Evolutionary conservation across 176 grass and related monocot species (phyloP).

Genomic region (Lolium multiflorum): DNA sequence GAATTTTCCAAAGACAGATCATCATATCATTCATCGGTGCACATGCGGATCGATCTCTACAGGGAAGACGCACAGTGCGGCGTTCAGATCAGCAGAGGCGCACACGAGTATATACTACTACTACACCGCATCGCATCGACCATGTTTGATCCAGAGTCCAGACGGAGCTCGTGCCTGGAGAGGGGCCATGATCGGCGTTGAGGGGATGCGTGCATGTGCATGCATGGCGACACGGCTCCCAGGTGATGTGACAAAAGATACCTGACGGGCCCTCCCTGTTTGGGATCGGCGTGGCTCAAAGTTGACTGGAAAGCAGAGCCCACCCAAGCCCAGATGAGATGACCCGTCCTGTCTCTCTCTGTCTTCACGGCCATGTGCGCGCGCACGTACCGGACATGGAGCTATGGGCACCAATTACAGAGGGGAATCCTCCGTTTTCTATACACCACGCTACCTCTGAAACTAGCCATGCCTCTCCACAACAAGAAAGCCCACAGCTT

Average conservation of each 20-base stretch:
- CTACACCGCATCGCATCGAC: no score
- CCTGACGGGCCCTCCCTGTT: constrained; percentile 35
- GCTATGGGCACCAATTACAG: neutral
- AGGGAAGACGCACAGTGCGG: constrained; percentile 27
- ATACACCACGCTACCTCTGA: neutral
- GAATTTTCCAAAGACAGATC: constrained; percentile 1
- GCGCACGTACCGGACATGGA: neutral
- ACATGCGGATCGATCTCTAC: constrained; percentile 41
- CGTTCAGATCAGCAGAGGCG: neutral
- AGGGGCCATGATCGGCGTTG: neutral
- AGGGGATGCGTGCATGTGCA: constrained; percentile 13
- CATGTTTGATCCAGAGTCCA: neutral
- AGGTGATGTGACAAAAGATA: constrained; percentile 66
- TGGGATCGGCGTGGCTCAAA: constrained; percentile 32
- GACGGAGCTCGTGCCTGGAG: neutral
- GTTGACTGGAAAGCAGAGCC: constrained; percentile 50
- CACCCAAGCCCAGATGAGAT: constrained; percentile 20
- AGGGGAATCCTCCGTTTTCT: neutral
- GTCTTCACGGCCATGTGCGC: constrained; percentile 34
- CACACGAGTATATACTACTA: no score
- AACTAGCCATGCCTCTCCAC: neutral
- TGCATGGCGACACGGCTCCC: constrained; percentile 36
- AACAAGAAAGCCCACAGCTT: neutral
- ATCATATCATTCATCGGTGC: neutral
- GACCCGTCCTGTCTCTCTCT: constrained; percentile 33